Conservation (phyloP, 352 stramenopile species). For the Phytophthora cactorum region DNA sequence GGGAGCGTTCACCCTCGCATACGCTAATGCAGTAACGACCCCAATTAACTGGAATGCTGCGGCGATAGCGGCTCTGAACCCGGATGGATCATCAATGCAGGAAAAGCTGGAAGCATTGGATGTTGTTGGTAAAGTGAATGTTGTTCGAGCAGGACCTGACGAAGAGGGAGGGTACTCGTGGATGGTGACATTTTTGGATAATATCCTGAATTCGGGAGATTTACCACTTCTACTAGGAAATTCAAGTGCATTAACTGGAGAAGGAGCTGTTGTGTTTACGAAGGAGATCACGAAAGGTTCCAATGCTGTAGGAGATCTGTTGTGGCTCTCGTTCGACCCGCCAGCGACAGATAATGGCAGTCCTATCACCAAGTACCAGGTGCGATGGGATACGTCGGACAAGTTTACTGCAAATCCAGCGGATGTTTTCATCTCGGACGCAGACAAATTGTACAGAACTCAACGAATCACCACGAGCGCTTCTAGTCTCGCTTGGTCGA, state of each 20-base stretch:
- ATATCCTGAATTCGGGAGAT: constrained; percentile 66
- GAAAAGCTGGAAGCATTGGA: constrained; percentile 76
- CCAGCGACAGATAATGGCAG: constrained; percentile 66
- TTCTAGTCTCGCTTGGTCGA: constrained; percentile 66
- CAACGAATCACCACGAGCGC: constrained; percentile 63
- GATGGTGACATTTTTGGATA: constrained; percentile 86
- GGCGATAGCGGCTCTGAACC: constrained; percentile 42
- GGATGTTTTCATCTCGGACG: constrained; percentile 58
- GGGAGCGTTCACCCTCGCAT: constrained; percentile 67
- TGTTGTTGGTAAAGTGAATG: constrained; percentile 51
- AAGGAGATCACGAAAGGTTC: constrained; percentile 70
- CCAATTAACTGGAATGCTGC: constrained; percentile 34
- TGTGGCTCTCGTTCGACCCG: constrained; percentile 82
- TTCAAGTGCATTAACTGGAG: constrained; percentile 38
- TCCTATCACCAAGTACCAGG: constrained; percentile 68
- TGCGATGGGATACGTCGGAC: constrained; percentile 69
- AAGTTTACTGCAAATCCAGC: constrained; percentile 57
- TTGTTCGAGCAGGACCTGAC: no score
- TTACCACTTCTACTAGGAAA: constrained; percentile 56
- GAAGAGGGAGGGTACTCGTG: no score
- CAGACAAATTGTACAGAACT: constrained; percentile 54
- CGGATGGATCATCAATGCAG: constrained; percentile 71
- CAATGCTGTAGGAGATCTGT: constrained; percentile 69
- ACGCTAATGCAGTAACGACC: constrained; percentile 41
- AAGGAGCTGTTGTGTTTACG: constrained; percentile 50